Percentiles rank a stretch among this genome's conserved stretches.
Evolutionary conservation across 73 alveolate genomes (phyloP).

Genomic region (Symbiodinium pilosum): DNA sequence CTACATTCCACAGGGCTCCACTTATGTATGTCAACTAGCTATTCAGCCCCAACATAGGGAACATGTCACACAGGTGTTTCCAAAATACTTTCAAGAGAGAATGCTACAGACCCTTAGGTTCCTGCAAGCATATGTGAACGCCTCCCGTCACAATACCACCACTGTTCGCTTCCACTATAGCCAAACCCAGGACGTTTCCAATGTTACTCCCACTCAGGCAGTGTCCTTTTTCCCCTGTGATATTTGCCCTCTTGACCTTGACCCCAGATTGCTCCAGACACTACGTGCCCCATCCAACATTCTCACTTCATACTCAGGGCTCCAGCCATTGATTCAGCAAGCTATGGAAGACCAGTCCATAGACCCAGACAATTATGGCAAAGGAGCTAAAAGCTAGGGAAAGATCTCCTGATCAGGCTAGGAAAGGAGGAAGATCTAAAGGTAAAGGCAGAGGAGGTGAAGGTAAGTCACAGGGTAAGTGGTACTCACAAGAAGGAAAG

Average conservation of each 20-base stretch:
- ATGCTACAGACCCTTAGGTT: neutral
- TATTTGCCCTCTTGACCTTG: neutral
- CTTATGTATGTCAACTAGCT: neutral
- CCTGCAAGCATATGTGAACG: neutral
- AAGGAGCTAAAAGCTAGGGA: neutral
- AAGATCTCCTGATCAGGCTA: neutral
- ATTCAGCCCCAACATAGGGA: neutral
- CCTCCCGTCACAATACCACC: neutral
- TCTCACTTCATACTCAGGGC: neutral
- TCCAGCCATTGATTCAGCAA: neutral
- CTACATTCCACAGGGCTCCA: neutral
- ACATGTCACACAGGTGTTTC: neutral
- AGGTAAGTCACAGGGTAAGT: neutral
- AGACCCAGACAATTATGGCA: neutral
- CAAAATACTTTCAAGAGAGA: neutral
- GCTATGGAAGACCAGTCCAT: neutral
- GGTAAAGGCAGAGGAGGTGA: neutral
- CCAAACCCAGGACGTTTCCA: neutral
- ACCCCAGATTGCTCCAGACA: neutral
- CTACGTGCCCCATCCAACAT: neutral
- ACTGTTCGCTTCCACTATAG: neutral
- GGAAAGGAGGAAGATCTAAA: too few relatives aligned
- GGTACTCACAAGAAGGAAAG: neutral
- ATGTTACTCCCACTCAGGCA: neutral
- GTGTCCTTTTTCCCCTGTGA: neutral